Evolutionary conservation across 1,284 basidiomycete species (phyloP), one percentile per base, ranked within the genome.

Genomic region (Lentinula novae-zelandiae): DNA sequence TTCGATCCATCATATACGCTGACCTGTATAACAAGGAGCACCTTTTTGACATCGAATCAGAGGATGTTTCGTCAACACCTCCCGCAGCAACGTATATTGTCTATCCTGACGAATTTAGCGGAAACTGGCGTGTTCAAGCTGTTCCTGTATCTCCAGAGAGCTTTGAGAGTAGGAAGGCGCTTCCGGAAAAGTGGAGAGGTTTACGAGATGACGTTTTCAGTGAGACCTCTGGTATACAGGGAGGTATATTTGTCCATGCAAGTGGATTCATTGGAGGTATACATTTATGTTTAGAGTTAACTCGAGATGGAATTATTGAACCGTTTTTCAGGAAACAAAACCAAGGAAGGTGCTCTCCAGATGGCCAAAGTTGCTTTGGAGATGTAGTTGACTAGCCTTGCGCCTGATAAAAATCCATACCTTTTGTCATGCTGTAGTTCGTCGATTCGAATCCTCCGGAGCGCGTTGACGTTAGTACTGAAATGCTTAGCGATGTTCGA

Each of bases 181-280:
- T 99, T 42, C 96, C 97, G 1, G 95, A 98, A 73, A 78, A 81
- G 62, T 99, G 97, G 96, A 82, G 96, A 64, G 96, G 97, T 8
- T 75, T 96, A 44, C 82, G 97, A 50, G 97, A 99, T 72, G 88
- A 91, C 8, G 82, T 83, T 55, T 78, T 99, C 50, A 89, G 86
- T 53, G 77, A 87, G 66, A 75, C 86, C 12, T 87, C 86, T 10
- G 94, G 93, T 1, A 87, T 98, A 64, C 83, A 85, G 0, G 93
- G 89, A 1, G 85, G 95, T 58, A 86, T 98, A 60, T 99, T 99
- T 72, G 89, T 96, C 33, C 96, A 99, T 75, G 93, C 95, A 1
- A 91, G 89, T 62, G 96, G 96, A 2, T 99, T 99, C 72, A 98
- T 96, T 69, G 97, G 95, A 68, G 95, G 93, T 85, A 64, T 69